phyloP scores from a whole-genome alignment of 208 protist species.

The Balamuthia mandrillaris region DNA sequence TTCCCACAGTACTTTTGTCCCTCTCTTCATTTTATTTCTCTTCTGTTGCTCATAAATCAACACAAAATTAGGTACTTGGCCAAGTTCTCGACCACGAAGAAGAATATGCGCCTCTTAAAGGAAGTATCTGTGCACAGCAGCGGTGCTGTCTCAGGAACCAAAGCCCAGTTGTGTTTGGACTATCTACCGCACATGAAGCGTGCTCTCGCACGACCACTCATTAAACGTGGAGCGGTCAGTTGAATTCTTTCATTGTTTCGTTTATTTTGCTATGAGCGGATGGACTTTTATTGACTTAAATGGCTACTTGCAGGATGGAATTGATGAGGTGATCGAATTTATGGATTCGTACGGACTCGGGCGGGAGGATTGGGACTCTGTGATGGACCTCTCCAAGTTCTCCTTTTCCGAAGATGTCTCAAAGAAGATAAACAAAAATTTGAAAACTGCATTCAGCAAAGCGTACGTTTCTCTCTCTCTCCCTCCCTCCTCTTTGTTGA shows the following conservation, averaged over 20 bases:
- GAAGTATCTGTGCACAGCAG: conserved; percentile 52
- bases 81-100: conserved; percentile 48
- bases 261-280: too few relatives aligned
- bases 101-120: conserved; percentile 39
- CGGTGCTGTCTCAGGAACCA: background rate
- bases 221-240: background rate
- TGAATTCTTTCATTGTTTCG: background rate
- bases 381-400: conserved; percentile 43
- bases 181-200: conserved; percentile 40
- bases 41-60: background rate
- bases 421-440: background rate
- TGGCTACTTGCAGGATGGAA: conserved; percentile 6
- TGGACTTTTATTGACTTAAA: background rate
- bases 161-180: background rate
- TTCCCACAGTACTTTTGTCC: too few relatives aligned
- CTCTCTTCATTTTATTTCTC: background rate
- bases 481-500: background rate
- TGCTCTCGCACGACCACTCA: conserved; percentile 38
- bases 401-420: background rate
- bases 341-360: conserved; percentile 58
- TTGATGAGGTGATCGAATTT: conserved; percentile 36
- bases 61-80: conserved; percentile 43
- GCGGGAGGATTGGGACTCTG: conserved; percentile 39
- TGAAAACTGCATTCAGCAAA: conserved; percentile 53
- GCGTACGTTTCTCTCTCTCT: background rate